Percentiles rank a stretch among this genome's conserved stretches.
Evolutionary conservation across 129 eudicot species (phyloP).

Genomic region (Chrysanthemum lavandulifolium): DNA sequence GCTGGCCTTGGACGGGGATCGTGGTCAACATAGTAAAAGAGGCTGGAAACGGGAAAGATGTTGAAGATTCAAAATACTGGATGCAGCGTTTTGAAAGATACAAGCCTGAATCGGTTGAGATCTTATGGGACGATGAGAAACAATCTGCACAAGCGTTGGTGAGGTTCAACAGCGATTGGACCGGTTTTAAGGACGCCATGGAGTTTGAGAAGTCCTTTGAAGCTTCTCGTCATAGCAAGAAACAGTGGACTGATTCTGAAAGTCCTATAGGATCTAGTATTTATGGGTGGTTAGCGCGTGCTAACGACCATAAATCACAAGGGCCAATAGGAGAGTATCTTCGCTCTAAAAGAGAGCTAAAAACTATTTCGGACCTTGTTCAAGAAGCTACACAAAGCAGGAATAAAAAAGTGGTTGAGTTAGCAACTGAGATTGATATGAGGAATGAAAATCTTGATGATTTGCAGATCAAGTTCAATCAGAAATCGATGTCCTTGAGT

Average conservation of each 20-base stretch:
- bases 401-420: conserved; percentile 46
- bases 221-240: conserved; percentile 52
- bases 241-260: conserved; percentile 57
- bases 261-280: conserved; percentile 36
- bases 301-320: conserved; percentile 55
- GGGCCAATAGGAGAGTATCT: conserved; percentile 76
- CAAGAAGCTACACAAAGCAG: conserved; percentile 49
- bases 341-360: conserved; percentile 57
- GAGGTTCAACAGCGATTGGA: conserved; percentile 68
- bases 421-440: conserved; percentile 73
- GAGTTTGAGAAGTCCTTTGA: conserved; percentile 84
- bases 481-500: conserved; percentile 54
- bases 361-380: conserved; percentile 50
- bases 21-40: conserved; percentile 54
- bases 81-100: conserved; percentile 50
- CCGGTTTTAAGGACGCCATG: conserved; percentile 70
- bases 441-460: conserved; percentile 64
- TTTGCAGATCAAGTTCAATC: conserved; percentile 59
- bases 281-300: conserved; percentile 92
- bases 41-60: conserved; percentile 28
- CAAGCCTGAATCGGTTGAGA: conserved; percentile 56
- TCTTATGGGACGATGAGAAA: conserved; percentile 47
- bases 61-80: conserved; percentile 45
- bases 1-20: conserved; percentile 91
- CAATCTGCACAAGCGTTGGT: conserved; percentile 48